These are phyloP conservation scores for Mycena leptocephala DNA, from an alignment of 768 basidiomycete species.

Conservation along the genomic window DNA sequence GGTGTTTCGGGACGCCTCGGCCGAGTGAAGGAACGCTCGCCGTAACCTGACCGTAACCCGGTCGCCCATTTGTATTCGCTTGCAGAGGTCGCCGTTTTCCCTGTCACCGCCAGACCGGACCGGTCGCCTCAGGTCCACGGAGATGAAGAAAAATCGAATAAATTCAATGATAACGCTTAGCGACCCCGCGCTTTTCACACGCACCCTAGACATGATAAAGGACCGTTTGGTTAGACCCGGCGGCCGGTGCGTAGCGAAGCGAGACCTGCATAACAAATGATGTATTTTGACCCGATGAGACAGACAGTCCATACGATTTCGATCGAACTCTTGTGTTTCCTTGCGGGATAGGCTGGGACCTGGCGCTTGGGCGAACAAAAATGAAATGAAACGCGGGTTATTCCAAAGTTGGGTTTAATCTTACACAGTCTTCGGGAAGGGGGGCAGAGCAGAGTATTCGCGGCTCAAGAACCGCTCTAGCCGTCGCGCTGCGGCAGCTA, in stretches of 20 bases:
- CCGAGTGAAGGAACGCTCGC: no score
- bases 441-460: background rate
- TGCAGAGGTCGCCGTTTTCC: background rate
- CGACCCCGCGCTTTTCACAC: conserved; percentile 1
- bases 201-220: background rate
- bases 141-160: conserved; percentile 7
- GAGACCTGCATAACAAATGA: background rate
- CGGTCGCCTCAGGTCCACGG: background rate
- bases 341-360: background rate
- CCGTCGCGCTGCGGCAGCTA: no score
- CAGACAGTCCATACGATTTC: background rate
- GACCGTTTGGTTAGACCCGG: conserved; percentile 19
- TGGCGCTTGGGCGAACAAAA: background rate
- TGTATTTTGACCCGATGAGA: background rate
- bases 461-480: background rate
- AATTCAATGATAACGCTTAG: background rate
- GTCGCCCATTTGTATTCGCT: no score
- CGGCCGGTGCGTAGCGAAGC: conserved; percentile 12
- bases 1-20: background rate
- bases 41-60: background rate
- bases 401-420: background rate
- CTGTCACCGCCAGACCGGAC: background rate
- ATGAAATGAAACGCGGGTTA: background rate
- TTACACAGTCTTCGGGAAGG: background rate
- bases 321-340: background rate